phyloP scores from a whole-genome alignment of 139 green algal species.

The Astrephomene gubernaculifera region DNA sequence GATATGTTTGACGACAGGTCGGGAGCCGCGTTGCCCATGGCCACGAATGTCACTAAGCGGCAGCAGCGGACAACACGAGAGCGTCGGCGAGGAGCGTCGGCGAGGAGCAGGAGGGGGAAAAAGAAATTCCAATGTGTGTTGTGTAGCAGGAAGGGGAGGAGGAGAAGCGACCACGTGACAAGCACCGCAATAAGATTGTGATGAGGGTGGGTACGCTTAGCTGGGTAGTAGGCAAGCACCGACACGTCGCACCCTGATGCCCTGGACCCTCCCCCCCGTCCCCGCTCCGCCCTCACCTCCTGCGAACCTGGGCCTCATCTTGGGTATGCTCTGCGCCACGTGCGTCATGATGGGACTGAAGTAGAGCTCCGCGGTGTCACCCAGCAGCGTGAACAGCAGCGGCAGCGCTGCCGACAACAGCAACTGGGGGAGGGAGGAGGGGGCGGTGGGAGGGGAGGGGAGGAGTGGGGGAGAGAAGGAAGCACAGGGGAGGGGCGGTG shows the following conservation, averaged over 20 bases:
- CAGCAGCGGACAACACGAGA: no score
- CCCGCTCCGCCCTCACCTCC: conserved; percentile 57
- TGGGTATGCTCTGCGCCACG: conserved; percentile 80
- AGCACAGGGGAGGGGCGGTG: neutral
- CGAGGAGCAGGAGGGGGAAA: no score
- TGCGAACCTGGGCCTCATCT: conserved; percentile 87
- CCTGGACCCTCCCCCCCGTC: neutral
- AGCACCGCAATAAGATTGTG: no score
- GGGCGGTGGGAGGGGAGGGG: neutral
- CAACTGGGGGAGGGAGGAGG: conserved; percentile 42
- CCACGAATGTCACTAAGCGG: conserved; percentile 86
- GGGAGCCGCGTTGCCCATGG: conserved; percentile 90
- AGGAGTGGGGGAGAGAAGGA: neutral
- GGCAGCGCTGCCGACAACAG: conserved; percentile 66
- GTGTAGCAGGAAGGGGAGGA: no score
- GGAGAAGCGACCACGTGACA: no score
- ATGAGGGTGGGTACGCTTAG: no score
- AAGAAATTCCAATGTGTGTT: no score
- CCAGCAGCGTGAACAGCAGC: conserved; percentile 81
- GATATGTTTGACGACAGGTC: conserved; percentile 88
- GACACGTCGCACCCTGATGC: no score
- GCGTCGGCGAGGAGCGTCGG: no score
- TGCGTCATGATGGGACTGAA: conserved; percentile 87
- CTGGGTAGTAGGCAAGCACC: no score
- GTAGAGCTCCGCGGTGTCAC: conserved; percentile 86